phyloP scores from a whole-genome alignment of 805 yeast species.

The Metschnikowia noctiluminum region DNA sequence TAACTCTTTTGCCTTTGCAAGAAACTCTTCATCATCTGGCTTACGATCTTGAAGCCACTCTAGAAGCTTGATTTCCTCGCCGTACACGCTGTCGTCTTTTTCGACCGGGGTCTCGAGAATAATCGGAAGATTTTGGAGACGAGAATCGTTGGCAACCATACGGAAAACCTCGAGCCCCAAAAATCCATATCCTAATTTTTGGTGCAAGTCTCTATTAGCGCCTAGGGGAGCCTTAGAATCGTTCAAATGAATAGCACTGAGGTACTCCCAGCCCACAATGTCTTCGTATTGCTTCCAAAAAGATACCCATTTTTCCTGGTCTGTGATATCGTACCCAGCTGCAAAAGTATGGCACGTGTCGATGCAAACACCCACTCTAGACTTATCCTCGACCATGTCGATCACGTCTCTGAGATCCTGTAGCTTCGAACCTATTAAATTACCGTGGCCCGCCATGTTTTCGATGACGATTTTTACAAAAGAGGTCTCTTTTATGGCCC shows the following conservation, averaged over 20 bases:
- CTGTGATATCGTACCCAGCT: constrained; percentile 88
- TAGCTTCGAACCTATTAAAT: constrained; percentile 76
- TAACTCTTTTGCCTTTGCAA: constrained; percentile 46
- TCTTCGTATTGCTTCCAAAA: constrained; percentile 80
- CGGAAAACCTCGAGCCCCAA: constrained; percentile 84
- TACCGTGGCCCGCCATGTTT: constrained; percentile 98
- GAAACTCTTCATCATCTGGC: constrained; percentile 53
- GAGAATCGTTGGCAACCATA: constrained; percentile 63
- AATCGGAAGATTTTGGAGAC: constrained; percentile 67
- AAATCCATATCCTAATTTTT: constrained; percentile 84
- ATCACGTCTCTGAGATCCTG: constrained; percentile 77
- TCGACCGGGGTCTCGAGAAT: constrained; percentile 84
- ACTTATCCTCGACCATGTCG: constrained; percentile 71
- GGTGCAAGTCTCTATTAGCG: constrained; percentile 89
- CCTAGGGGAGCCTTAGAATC: constrained; percentile 94
- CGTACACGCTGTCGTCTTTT: constrained; percentile 62
- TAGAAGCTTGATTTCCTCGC: constrained; percentile 75
- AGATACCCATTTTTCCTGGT: constrained; percentile 49
- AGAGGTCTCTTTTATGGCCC: constrained; percentile 66
- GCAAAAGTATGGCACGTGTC: constrained; percentile 97
- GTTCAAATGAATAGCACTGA: constrained; percentile 81
- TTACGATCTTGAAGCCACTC: constrained; percentile 72
- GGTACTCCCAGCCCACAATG: constrained; percentile 68
- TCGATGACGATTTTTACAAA: constrained; percentile 88
- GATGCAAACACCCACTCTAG: constrained; percentile 89